phyloP scores from a whole-genome alignment of 2,329 filamentous ascomycete species.

The Colletotrichum graminicola region DNA sequence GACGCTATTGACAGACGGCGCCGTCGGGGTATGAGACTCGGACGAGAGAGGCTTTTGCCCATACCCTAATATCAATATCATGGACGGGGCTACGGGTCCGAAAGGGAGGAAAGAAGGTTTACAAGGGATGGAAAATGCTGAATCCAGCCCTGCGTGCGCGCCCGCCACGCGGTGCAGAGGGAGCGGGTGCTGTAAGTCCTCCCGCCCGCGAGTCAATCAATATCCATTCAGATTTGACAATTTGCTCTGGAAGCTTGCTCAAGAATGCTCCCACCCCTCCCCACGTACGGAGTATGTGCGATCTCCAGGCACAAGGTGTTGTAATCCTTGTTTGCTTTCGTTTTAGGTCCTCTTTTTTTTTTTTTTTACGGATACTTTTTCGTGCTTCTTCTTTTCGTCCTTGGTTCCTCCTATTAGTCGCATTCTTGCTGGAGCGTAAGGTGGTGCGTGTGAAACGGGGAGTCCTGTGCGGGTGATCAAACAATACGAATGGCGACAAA shows the following conservation, averaged over 20 bases:
- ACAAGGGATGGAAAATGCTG: background rate
- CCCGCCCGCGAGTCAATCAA: background rate
- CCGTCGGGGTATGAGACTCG: background rate
- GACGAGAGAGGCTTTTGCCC: background rate
- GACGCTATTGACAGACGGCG: conserved; percentile 35
- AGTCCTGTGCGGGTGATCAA: background rate
- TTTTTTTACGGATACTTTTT: background rate
- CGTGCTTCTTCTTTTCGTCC: too few species aligned
- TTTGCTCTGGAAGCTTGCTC: background rate
- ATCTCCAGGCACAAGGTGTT: background rate
- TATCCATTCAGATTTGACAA: background rate
- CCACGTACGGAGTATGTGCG: background rate
- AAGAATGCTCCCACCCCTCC: background rate
- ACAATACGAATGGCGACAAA: background rate
- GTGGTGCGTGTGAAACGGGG: background rate
- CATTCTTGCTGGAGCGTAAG: background rate
- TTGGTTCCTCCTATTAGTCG: background rate
- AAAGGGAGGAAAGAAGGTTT: background rate
- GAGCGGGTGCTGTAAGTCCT: background rate
- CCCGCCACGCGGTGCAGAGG: background rate
- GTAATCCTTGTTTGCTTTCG: background rate
- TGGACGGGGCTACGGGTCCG: background rate
- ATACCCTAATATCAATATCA: background rate
- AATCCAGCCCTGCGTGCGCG: too few species aligned
- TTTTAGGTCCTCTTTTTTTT: background rate